Conservation (phyloP, 495 filamentous ascomycete genomes). For the Hypomontagnella submonticulosa region DNA sequence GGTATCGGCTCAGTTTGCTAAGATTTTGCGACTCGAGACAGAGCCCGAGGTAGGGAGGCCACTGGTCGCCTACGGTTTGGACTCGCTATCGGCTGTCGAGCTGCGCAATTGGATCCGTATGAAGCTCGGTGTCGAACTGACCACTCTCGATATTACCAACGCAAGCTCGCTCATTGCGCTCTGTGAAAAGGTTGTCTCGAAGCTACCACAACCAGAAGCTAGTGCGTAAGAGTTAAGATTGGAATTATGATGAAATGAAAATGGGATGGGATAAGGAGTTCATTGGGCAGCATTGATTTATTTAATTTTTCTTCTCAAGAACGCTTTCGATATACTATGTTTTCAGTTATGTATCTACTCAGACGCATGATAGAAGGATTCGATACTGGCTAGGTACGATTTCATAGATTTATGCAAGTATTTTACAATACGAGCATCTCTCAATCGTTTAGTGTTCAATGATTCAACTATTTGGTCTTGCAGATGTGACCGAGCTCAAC, state of each 20-base stretch:
- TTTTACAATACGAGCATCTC: conserved; percentile 8
- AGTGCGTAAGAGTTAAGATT: neutral
- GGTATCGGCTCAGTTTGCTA: conserved; percentile 13
- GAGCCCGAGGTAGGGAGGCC: conserved; percentile 41
- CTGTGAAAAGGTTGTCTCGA: conserved; percentile 13
- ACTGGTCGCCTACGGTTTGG: conserved; percentile 43
- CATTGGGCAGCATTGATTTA: neutral
- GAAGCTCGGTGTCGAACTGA: conserved; percentile 5
- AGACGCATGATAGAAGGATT: neutral
- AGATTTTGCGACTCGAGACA: conserved; percentile 34
- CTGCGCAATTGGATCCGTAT: conserved; percentile 42
- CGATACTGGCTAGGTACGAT: no score
- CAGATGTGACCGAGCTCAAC: conserved; percentile 20
- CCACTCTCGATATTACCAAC: conserved; percentile 1
- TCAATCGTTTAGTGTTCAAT: neutral
- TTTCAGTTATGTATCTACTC: conserved; percentile 1
- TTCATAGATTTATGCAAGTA: conserved; percentile 22
- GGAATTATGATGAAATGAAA: no score
- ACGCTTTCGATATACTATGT: neutral
- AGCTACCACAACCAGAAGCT: conserved; percentile 9
- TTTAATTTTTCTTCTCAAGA: neutral
- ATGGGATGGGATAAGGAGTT: neutral
- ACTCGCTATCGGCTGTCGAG: conserved; percentile 49
- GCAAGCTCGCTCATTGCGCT: conserved; percentile 6
- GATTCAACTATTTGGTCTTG: conserved; percentile 11